These are phyloP conservation scores for Camellia granthamiana DNA, from an alignment of 148 eudicot species.

Conservation along the genomic window DNA sequence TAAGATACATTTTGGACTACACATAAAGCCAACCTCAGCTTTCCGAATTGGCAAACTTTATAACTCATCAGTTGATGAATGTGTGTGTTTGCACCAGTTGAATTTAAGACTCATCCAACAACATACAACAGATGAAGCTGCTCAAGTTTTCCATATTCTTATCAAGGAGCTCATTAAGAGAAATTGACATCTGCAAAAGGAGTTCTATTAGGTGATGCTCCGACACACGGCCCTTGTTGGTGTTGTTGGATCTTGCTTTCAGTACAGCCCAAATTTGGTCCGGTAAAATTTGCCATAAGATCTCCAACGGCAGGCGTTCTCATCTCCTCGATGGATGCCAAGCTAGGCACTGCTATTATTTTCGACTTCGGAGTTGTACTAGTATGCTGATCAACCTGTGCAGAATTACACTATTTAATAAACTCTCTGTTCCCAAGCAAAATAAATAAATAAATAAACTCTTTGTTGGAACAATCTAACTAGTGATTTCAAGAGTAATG, in stretches of 20 bases:
- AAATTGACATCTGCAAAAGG: slow-evolving; percentile 64
- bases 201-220: slow-evolving; percentile 43
- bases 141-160: background rate
- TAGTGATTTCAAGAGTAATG: background rate
- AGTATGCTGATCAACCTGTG: slow-evolving; percentile 55
- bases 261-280: slow-evolving; percentile 18
- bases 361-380: slow-evolving; percentile 33
- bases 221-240: slow-evolving; percentile 20
- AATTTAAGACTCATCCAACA: background rate
- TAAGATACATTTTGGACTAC: background rate
- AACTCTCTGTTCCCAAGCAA: background rate
- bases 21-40: background rate
- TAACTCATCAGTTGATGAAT: slow-evolving; percentile 27
- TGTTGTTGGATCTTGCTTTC: slow-evolving; percentile 32
- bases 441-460: too few relatives aligned
- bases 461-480: too few relatives aligned
- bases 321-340: slow-evolving; percentile 71
- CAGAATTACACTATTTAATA: slow-evolving; percentile 2
- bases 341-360: slow-evolving; percentile 52
- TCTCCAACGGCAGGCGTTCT: slow-evolving; percentile 36
- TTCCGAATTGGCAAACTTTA: too few relatives aligned
- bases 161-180: background rate
- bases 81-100: background rate
- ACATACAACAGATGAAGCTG: slow-evolving; percentile 12
- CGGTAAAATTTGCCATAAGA: slow-evolving; percentile 12